Conservation (phyloP, 225 moss, liverwort and hornwort species). For the Physcomitrellopsis africana region DNA sequence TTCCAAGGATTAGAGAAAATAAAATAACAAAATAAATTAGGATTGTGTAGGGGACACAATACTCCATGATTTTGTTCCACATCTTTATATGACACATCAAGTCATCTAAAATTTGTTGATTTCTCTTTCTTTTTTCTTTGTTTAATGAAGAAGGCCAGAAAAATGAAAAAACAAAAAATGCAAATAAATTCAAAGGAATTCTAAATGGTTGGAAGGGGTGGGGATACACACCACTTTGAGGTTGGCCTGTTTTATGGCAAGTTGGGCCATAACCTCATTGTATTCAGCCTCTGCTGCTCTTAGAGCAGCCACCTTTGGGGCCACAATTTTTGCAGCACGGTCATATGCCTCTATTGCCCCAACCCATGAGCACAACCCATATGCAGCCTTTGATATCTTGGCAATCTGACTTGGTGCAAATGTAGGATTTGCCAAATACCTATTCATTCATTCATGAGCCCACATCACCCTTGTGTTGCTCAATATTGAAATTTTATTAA, state of each 20-base stretch:
- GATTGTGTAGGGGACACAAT: too few relatives aligned
- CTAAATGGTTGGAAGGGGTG: too few relatives aligned
- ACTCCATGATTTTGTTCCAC: too few relatives aligned
- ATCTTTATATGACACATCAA: too few relatives aligned
- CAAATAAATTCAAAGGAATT: background rate
- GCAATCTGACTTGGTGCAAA: conserved; percentile 73
- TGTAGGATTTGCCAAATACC: conserved; percentile 79
- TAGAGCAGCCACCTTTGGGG: conserved; percentile 80
- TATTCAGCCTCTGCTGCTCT: conserved; percentile 85
- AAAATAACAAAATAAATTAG: too few relatives aligned
- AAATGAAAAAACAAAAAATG: too few relatives aligned
- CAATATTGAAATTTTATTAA: too few relatives aligned
- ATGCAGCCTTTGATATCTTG: conserved; percentile 88
- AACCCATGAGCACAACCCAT: conserved; percentile 93
- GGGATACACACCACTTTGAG: conserved; percentile 59
- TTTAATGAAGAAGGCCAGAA: background rate
- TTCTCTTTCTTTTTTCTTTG: too few relatives aligned
- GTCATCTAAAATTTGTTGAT: too few relatives aligned
- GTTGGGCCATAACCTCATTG: conserved; percentile 81
- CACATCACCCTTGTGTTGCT: too few relatives aligned
- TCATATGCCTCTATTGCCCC: conserved; percentile 94
- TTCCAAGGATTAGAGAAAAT: too few relatives aligned
- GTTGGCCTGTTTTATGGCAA: conserved; percentile 75
- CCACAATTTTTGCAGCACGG: conserved; percentile 76
- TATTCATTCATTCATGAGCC: conserved; percentile 3